Percentiles rank a stretch among this genome's conserved stretches.
These are phyloP conservation scores for Vaccinium corymbosum DNA, from an alignment of 148 eudicot genomes.

Conservation along the genomic window DNA sequence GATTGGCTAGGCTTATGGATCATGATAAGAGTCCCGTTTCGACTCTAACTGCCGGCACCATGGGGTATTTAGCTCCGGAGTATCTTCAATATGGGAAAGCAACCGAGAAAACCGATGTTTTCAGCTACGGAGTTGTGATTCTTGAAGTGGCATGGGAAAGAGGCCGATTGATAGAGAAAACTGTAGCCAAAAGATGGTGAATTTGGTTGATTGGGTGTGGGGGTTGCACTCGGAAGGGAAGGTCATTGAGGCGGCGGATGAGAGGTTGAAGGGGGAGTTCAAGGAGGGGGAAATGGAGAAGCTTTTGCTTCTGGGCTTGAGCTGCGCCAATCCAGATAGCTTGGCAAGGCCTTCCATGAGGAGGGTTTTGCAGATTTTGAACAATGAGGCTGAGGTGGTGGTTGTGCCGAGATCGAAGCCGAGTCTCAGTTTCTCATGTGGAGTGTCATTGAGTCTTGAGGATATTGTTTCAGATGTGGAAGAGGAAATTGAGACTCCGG, in stretches of 20 bases:
- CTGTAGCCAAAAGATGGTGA: slow-evolving; percentile 47
- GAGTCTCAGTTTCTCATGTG: slow-evolving; percentile 49
- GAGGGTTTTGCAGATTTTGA: slow-evolving; percentile 69
- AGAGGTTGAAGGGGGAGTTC: slow-evolving; percentile 48
- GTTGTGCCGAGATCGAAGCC: slow-evolving; percentile 63
- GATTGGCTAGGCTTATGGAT: slow-evolving; percentile 79
- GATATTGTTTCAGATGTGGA: slow-evolving; percentile 63
- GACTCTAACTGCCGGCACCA: slow-evolving; percentile 77
- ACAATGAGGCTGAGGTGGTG: slow-evolving; percentile 44
- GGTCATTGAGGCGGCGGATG: slow-evolving; percentile 52
- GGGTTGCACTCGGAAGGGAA: slow-evolving; percentile 53
- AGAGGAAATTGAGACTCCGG: slow-evolving; percentile 13
- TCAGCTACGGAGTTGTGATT: slow-evolving; percentile 75
- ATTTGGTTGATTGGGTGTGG: slow-evolving; percentile 89
- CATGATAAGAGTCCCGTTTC: slow-evolving; percentile 81
- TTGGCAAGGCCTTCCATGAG: slow-evolving; percentile 72
- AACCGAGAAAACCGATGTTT: slow-evolving; percentile 76
- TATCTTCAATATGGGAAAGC: slow-evolving; percentile 79
- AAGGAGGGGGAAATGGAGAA: slow-evolving; percentile 45
- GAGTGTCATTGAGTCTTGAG: slow-evolving; percentile 52
- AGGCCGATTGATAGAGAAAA: slow-evolving; percentile 69
- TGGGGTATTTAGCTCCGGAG: slow-evolving; percentile 92
- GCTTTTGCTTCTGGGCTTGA: slow-evolving; percentile 63
- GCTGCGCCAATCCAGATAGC: slow-evolving; percentile 78
- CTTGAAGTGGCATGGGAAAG: slow-evolving; percentile 78